phyloP scores from a whole-genome alignment of 371 early-diverging fungal genomes.

The Catenaria anguillulae region DNA sequence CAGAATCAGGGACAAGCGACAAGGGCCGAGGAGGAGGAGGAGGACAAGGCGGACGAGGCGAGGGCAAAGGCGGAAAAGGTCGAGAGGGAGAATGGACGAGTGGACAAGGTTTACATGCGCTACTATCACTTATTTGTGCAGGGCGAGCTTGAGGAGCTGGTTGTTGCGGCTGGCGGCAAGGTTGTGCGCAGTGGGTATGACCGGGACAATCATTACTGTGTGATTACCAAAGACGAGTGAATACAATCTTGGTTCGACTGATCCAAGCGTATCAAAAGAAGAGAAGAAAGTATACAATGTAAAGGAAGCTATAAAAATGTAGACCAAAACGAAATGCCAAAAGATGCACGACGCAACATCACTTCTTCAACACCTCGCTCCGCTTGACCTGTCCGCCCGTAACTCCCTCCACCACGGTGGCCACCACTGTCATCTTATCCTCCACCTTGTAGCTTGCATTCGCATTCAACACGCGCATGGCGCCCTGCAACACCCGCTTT shows the following conservation, averaged over 20 bases:
- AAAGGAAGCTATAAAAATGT: too few species aligned
- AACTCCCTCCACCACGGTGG: background rate
- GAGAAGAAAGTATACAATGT: too few species aligned
- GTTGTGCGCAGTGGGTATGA: conserved; percentile 60
- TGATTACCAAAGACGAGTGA: background rate
- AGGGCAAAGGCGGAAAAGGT: too few species aligned
- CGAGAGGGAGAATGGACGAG: conserved; percentile 12
- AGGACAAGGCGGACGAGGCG: conserved; percentile 13
- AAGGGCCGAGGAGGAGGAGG: background rate
- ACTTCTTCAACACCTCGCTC: background rate
- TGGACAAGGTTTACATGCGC: conserved; percentile 37
- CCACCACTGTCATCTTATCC: background rate
- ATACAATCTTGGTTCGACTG: too few species aligned
- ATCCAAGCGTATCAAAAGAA: too few species aligned
- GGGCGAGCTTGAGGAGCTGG: conserved; percentile 65
- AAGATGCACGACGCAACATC: too few species aligned
- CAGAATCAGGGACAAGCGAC: too few species aligned
- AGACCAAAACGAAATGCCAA: too few species aligned
- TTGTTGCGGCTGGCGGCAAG: conserved; percentile 20
- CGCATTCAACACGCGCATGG: background rate
- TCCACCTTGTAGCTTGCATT: background rate
- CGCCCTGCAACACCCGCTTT: background rate
- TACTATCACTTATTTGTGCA: conserved; percentile 88
- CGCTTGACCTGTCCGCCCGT: background rate
- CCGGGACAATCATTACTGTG: conserved; percentile 74